Percentiles rank a stretch among this genome's conserved stretches.
Conservation (phyloP, 1,284 basidiomycete species). For the Sporisorium graminicola region DNA sequence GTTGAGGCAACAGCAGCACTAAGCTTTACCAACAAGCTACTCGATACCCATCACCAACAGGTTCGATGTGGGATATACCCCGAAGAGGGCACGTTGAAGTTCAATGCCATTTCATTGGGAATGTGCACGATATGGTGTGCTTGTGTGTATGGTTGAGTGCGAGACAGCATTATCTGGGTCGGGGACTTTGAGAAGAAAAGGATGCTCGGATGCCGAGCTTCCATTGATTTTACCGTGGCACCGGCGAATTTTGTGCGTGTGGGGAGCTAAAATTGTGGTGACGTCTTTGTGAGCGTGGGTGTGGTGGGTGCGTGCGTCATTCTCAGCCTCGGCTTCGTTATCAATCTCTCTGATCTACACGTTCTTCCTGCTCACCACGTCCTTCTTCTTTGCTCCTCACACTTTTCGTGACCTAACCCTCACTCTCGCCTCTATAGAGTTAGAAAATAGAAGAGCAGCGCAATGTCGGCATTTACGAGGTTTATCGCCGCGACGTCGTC, state of each 20-base stretch:
- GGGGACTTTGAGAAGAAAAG: background rate
- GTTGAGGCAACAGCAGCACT: slow-evolving; percentile 10
- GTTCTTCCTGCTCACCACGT: background rate
- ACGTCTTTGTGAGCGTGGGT: background rate
- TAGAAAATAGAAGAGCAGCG: too few species aligned
- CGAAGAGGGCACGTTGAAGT: background rate
- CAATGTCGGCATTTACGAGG: slow-evolving; percentile 46
- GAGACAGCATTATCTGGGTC: background rate
- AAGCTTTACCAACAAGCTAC: background rate
- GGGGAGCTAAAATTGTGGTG: background rate
- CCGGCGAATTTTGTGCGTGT: slow-evolving; percentile 4
- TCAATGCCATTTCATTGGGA: background rate
- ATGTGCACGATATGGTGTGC: background rate
- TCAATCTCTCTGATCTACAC: background rate
- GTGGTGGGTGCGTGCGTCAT: background rate
- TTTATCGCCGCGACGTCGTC: slow-evolving; percentile 58
- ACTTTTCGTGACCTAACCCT: too few species aligned
- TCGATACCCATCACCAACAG: too few species aligned
- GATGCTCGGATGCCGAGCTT: background rate
- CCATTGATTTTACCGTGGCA: background rate
- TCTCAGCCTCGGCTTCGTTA: background rate
- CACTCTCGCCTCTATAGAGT: background rate
- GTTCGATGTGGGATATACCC: too few species aligned
- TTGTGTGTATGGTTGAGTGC: background rate
- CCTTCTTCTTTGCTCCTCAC: background rate